A percentile compares a stretch with the other conserved stretches of the same genome.
These are phyloP conservation scores for Fusarium chaquense DNA, from an alignment of 2,329 filamentous ascomycete species.

Conservation along the genomic window DNA sequence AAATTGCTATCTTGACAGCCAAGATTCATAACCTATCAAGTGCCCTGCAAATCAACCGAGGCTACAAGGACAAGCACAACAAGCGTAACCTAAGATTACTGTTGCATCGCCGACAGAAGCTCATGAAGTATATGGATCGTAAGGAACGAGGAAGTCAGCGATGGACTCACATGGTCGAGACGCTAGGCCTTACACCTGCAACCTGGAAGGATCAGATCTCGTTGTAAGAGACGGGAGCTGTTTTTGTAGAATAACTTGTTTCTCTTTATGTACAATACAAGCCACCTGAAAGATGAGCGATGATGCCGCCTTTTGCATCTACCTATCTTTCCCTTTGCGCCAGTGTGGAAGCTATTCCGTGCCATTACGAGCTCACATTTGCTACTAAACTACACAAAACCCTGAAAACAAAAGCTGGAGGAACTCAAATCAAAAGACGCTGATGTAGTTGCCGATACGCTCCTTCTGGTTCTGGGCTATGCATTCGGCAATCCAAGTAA, in stretches of 20 bases:
- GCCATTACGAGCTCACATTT: slow-evolving; percentile 54
- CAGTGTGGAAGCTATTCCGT: slow-evolving; percentile 49
- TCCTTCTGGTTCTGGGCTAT: slow-evolving; percentile 99
- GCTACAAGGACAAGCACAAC: slow-evolving; percentile 91
- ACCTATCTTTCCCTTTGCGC: slow-evolving; percentile 50
- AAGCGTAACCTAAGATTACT: slow-evolving; percentile 89
- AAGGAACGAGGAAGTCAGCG: slow-evolving; percentile 92
- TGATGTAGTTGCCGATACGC: slow-evolving; percentile 98
- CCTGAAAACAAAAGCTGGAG: slow-evolving; percentile 45
- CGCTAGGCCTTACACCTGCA: slow-evolving; percentile 85
- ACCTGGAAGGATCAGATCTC: slow-evolving; percentile 91
- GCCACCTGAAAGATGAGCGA: slow-evolving; percentile 48
- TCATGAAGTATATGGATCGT: slow-evolving; percentile 85
- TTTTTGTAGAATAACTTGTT: slow-evolving; percentile 59
- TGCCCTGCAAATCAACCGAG: slow-evolving; percentile 74
- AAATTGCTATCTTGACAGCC: slow-evolving; percentile 92
- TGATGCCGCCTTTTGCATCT: slow-evolving; percentile 47
- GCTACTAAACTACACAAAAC: slow-evolving; percentile 60
- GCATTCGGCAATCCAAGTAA: slow-evolving; percentile 99
- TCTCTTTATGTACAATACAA: slow-evolving; percentile 64
- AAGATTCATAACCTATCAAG: slow-evolving; percentile 88
- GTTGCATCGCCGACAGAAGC: slow-evolving; percentile 89
- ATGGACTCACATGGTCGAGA: slow-evolving; percentile 88
- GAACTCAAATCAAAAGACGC: slow-evolving; percentile 78
- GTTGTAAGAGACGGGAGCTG: slow-evolving; percentile 45